These are phyloP conservation scores for Priceomyces medius DNA, from an alignment of 805 yeast species.

Conservation along the genomic window DNA sequence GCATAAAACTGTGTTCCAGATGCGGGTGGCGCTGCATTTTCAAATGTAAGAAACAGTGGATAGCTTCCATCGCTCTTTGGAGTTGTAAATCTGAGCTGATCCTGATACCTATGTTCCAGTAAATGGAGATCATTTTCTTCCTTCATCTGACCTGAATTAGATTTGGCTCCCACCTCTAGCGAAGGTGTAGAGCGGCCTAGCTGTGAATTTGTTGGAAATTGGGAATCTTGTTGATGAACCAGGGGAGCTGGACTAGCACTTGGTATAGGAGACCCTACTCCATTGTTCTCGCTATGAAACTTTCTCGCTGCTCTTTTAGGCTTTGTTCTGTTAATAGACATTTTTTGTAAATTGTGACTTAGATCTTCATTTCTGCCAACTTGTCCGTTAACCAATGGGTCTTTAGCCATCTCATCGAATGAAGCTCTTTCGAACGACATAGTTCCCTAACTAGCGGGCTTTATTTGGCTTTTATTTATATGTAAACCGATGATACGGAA, in stretches of 20 bases:
- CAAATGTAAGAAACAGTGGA: constrained; percentile 64
- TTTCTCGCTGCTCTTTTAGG: constrained; percentile 33
- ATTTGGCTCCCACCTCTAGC: constrained; percentile 2
- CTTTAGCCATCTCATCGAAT: constrained; percentile 4
- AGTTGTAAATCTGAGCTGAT: constrained; percentile 23
- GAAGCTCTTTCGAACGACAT: constrained; percentile 5
- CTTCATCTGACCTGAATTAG: background rate
- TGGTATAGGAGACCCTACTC: constrained; percentile 3
- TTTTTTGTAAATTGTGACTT: constrained; percentile 6
- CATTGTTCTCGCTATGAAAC: constrained; percentile 21
- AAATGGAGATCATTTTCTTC: constrained; percentile 12
- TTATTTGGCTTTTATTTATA: background rate
- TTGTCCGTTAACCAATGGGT: background rate
- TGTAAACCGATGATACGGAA: background rate
- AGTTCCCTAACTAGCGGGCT: constrained; percentile 2
- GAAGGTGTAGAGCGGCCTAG: constrained; percentile 1
- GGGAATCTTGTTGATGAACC: background rate
- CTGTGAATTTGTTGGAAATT: background rate
- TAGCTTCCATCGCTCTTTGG: constrained; percentile 27
- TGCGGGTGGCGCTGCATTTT: constrained; percentile 78
- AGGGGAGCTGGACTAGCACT: constrained; percentile 4
- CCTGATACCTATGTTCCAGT: constrained; percentile 17
- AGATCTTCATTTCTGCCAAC: constrained; percentile 3
- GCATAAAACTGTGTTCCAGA: constrained; percentile 70
- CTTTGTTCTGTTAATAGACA: constrained; percentile 14